Percentiles rank a stretch among this genome's conserved stretches.
phyloP scores from a whole-genome alignment of 1,284 basidiomycete genomes.

The Phaffia rhodozyma region DNA sequence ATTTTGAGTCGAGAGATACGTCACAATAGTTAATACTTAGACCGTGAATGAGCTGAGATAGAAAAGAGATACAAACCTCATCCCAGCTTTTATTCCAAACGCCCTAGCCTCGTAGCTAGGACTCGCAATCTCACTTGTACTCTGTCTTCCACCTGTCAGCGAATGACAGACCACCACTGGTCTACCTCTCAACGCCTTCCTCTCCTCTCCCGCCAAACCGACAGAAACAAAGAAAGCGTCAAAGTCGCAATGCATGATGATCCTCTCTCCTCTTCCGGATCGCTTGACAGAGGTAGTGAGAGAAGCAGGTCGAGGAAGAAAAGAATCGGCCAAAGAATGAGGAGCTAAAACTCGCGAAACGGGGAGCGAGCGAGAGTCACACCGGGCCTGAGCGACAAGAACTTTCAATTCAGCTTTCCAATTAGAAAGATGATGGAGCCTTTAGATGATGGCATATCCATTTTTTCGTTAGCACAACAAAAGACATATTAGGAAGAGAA shows the following conservation, averaged over 20 bases:
- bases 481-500: background rate
- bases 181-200: constrained; percentile 68
- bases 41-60: background rate
- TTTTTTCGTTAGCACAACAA: background rate
- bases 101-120: constrained; percentile 84
- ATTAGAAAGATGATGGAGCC: constrained; percentile 73
- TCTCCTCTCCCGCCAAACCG: constrained; percentile 49
- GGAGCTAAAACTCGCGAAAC: constrained; percentile 16
- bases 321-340: constrained; percentile 17
- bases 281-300: background rate
- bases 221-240: constrained; percentile 95
- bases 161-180: constrained; percentile 95
- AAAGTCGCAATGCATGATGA: constrained; percentile 91
- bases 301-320: constrained; percentile 21
- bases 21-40: background rate
- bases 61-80: constrained; percentile 51
- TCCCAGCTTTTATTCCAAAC: constrained; percentile 83
- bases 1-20: background rate
- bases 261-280: constrained; percentile 38
- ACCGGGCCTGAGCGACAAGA: constrained; percentile 67
- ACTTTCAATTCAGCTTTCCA: constrained; percentile 84
- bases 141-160: constrained; percentile 51
- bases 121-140: constrained; percentile 89
- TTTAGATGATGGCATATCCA: background rate
- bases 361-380: constrained; percentile 44